A percentile compares a stretch with the other conserved stretches of the same genome.
These are phyloP conservation scores for Boletellus ananas DNA, from an alignment of 768 basidiomycete species.

Conservation along the genomic window DNA sequence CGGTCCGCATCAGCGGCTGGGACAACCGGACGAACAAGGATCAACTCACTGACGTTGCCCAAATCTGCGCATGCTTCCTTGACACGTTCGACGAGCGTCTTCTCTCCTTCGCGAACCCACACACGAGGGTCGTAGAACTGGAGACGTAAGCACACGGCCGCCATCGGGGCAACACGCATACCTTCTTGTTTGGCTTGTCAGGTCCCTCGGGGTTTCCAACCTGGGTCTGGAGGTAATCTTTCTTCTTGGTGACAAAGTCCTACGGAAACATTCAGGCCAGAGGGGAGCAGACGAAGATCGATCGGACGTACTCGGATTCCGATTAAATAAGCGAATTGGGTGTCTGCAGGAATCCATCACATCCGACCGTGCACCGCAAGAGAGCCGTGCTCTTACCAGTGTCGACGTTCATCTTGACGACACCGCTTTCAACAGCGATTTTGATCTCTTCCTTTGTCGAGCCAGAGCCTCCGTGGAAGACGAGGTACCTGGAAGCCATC, in stretches of 20 bases:
- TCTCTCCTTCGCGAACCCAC: conserved; percentile 98
- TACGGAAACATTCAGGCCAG: conserved; percentile 26
- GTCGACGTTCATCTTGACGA: conserved; percentile 99
- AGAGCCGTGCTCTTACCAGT: conserved; percentile 46
- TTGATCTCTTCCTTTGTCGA: conserved; percentile 94
- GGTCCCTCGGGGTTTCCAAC: conserved; percentile 96
- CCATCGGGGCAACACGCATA: conserved; percentile 20
- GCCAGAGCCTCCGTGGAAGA: conserved; percentile 99
- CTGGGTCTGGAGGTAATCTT: conserved; percentile 83
- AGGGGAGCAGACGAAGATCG: not conserved
- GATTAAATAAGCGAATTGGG: conserved; percentile 84
- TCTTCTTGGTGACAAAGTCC: conserved; percentile 85
- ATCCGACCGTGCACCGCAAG: conserved; percentile 1
- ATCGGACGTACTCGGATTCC: conserved; percentile 65
- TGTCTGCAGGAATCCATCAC: conserved; percentile 42
- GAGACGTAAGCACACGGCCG: not conserved
- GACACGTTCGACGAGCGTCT: conserved; percentile 82
- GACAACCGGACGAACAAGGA: not conserved
- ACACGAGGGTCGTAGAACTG: conserved; percentile 94
- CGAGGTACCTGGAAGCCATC: conserved; percentile 67
- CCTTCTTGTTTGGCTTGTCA: conserved; percentile 99
- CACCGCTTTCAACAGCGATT: conserved; percentile 87
- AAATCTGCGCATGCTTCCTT: conserved; percentile 93
- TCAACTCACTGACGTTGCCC: conserved; percentile 55
- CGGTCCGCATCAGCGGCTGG: not conserved